Evolutionary conservation across 805 yeast species (phyloP).

Genomic region (Spathaspora hagerdaliae): DNA sequence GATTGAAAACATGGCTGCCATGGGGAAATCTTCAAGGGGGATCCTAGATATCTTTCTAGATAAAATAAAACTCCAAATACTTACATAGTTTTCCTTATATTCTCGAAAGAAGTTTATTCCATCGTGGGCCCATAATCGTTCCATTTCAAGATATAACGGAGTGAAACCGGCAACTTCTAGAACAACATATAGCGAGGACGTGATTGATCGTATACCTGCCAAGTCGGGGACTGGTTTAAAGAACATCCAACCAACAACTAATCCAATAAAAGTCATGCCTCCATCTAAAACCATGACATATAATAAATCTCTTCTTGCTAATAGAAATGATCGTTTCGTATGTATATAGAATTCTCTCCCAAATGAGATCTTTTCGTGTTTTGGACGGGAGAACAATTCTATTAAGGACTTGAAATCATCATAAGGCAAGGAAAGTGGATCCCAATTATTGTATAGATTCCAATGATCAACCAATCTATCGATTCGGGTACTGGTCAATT

Average conservation of each 20-base stretch:
- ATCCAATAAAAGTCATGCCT: slow-evolving; percentile 48
- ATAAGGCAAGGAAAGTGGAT: not conserved
- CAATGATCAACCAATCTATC: slow-evolving; percentile 22
- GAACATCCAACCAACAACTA: slow-evolving; percentile 72
- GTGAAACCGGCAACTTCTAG: slow-evolving; percentile 38
- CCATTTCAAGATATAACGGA: slow-evolving; percentile 36
- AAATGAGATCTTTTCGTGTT: slow-evolving; percentile 20
- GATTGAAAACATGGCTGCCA: slow-evolving; percentile 54
- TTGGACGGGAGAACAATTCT: slow-evolving; percentile 7
- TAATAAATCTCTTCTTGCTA: slow-evolving; percentile 29
- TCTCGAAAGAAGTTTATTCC: slow-evolving; percentile 48
- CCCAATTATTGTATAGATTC: not conserved
- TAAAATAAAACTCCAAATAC: slow-evolving; percentile 61
- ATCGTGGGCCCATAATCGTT: slow-evolving; percentile 36
- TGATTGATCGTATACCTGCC: slow-evolving; percentile 61
- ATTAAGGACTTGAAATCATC: not conserved
- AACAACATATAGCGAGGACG: slow-evolving; percentile 34
- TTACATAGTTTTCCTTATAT: slow-evolving; percentile 63
- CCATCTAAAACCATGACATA: slow-evolving; percentile 35
- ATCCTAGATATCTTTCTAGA: slow-evolving; percentile 65
- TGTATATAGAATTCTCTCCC: slow-evolving; percentile 26
- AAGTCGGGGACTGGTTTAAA: slow-evolving; percentile 55
- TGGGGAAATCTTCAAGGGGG: slow-evolving; percentile 63
- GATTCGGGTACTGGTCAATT: slow-evolving; percentile 18
- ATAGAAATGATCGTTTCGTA: slow-evolving; percentile 30